Evolutionary conservation across 345 rosid genomes (phyloP).

Genomic region (Corchorus capsularis): DNA sequence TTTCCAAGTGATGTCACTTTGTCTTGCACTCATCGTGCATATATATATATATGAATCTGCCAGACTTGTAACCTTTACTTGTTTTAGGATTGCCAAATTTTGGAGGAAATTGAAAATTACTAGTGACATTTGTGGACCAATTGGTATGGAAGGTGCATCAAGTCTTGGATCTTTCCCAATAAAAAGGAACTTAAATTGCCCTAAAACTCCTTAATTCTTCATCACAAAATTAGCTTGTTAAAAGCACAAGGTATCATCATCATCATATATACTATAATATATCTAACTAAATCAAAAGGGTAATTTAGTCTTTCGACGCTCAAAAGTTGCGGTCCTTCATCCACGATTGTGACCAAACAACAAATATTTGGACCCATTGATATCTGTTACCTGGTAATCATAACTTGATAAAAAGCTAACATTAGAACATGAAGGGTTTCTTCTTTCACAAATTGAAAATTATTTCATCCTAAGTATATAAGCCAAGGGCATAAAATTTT

Average conservation of each 20-base stretch:
- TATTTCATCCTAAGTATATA: not conserved
- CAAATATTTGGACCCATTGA: constrained; percentile 18
- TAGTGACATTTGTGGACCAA: constrained; percentile 20
- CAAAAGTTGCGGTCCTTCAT: not conserved
- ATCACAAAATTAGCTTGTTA: not conserved
- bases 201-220: not conserved
- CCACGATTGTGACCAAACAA: constrained; percentile 23
- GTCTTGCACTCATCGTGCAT: constrained; percentile 14
- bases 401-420: constrained; percentile 12
- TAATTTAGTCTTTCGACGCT: not conserved
- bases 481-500: constrained; percentile 22
- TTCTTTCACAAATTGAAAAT: not conserved
- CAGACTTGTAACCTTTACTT: constrained; percentile 21
- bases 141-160: not conserved
- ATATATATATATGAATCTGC: constrained; percentile 16
- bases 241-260: not conserved
- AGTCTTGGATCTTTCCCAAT: not conserved
- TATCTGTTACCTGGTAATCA: constrained; percentile 1
- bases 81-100: constrained; percentile 21
- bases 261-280: not conserved
- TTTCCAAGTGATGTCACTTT: constrained; percentile 15
- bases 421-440: constrained; percentile 7
- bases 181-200: not conserved
- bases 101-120: constrained; percentile 8
- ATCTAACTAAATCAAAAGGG: not conserved